Base-by-base conservation (phyloP, 108 stramenopile genomes). In the Discostella pseudostelligera region DNA sequence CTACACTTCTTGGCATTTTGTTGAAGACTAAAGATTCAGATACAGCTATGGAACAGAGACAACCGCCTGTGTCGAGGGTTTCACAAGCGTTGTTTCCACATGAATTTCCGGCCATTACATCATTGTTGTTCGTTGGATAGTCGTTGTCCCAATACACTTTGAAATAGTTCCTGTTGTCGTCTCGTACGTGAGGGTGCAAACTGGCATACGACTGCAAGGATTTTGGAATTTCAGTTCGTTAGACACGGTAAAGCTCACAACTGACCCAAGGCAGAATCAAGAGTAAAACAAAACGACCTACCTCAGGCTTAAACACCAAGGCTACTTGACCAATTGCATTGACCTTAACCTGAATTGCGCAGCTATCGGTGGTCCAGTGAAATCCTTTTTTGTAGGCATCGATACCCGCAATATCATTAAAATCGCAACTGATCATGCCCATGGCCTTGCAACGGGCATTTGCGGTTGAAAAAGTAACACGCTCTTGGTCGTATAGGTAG, bases 261-360 rank as follows among this genome's bases (percentile, higher is more conserved):
- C n/a, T n/a, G n/a, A 28, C 12, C 43, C 39, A 39, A 35, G 19
- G 46, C 24, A 16, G 1, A 14, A 21, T 21, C 49, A 42, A 14
- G 29, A 16, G 22, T 53, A 16, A 28, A 21, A 21, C 8, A 25
- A 24, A 2, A 39, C n/a, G 35, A 39, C 19, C 26, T 13, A 32
- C 32, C 3, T 50, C 49, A 28, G 75, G 69, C 28, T 76, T 63
- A 62, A 86, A 82, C 6, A 89, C 86, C n/a, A 83, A 54, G 2
- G 76, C 81, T 12, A 89, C 74, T 58, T 67, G 53, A 3, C 88
- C 88, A 11, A 69, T 58, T 8, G 65, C 40, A 64, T 76, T 72
- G 43, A 90, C 74, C 60, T 87, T 85, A 0, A 69, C 86, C 48
- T 62, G 62, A 24, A 87, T 48, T 12, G 39, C 14, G 50, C 89